Percentiles rank a stretch among this genome's conserved stretches.
These are phyloP conservation scores for Microglena sp. DNA, from an alignment of 139 green algal genomes.

Conservation along the genomic window DNA sequence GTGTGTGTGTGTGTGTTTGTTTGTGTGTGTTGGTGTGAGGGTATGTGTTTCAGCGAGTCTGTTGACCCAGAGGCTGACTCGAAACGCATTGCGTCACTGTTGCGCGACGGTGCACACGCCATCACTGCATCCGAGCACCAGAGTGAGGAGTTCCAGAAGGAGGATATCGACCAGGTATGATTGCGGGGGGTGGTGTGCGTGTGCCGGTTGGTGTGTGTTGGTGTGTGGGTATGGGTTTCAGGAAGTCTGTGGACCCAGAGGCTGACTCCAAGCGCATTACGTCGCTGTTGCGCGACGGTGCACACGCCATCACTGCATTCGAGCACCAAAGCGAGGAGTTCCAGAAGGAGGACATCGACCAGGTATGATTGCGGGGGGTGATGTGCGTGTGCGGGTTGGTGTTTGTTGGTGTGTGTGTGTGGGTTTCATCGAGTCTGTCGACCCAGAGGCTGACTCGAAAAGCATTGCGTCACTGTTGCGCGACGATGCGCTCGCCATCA, in stretches of 20 bases:
- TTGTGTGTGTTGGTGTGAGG: too few species aligned
- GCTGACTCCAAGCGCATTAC: not conserved
- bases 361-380: constrained; percentile 17
- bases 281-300: constrained; percentile 41
- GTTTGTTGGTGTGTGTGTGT: too few species aligned
- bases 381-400: not conserved
- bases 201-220: too few species aligned
- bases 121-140: constrained; percentile 29
- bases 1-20: not conserved
- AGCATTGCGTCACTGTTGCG: not conserved
- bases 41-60: too few species aligned
- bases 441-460: constrained; percentile 12
- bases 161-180: constrained; percentile 67
- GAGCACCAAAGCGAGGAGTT: constrained; percentile 41
- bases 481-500: constrained; percentile 70
- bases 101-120: constrained; percentile 76
- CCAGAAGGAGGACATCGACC: constrained; percentile 67
- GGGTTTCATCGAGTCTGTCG: not conserved
- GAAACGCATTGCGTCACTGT: constrained; percentile 62
- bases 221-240: too few species aligned
- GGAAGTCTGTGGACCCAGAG: constrained; percentile 15
- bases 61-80: constrained; percentile 55
- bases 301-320: constrained; percentile 50
- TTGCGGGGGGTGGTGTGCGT: not conserved
- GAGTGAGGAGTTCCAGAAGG: constrained; percentile 41